These are phyloP conservation scores for Drechslerella coelobrocha DNA, from an alignment of 2,329 filamentous ascomycete genomes.

Conservation along the genomic window DNA sequence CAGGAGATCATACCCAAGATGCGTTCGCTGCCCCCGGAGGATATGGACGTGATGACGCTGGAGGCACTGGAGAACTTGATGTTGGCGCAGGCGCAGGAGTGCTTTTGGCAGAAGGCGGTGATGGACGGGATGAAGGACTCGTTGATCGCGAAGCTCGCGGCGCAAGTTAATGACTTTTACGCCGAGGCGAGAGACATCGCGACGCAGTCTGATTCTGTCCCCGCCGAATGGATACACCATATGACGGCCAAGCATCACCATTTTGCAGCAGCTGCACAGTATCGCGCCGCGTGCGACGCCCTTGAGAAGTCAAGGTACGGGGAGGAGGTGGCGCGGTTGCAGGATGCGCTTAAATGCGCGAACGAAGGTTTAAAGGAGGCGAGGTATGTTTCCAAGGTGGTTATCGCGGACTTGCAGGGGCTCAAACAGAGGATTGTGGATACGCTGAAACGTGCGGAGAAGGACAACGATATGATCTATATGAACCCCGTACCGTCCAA, in stretches of 20 bases:
- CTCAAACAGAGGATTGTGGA: constrained; percentile 83
- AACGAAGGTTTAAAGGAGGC: constrained; percentile 86
- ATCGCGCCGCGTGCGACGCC: constrained; percentile 85
- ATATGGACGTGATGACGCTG: constrained; percentile 90
- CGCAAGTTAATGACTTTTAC: constrained; percentile 90
- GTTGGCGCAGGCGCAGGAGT: constrained; percentile 93
- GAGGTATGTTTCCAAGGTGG: constrained; percentile 79
- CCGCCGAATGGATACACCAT: constrained; percentile 83
- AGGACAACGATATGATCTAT: constrained; percentile 96
- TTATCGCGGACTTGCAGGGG: constrained; percentile 80
- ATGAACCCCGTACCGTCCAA: constrained; percentile 85
- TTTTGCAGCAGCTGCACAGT: constrained; percentile 94
- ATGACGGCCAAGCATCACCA: constrained; percentile 97
- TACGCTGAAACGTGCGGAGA: constrained; percentile 88
- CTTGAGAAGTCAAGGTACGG: constrained; percentile 93
- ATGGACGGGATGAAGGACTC: constrained; percentile 92
- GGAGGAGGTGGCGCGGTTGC: constrained; percentile 86
- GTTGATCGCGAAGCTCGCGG: constrained; percentile 87
- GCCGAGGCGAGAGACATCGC: constrained; percentile 81
- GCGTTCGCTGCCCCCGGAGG: constrained; percentile 83
- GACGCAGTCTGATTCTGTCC: constrained; percentile 82
- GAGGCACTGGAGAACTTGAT: constrained; percentile 82
- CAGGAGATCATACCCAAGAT: constrained; percentile 80
- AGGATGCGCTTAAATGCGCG: constrained; percentile 81
- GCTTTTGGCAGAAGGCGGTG: constrained; percentile 96